Base-by-base conservation (phyloP, 1,139 yeast genomes). In the Scheffersomyces titani region DNA sequence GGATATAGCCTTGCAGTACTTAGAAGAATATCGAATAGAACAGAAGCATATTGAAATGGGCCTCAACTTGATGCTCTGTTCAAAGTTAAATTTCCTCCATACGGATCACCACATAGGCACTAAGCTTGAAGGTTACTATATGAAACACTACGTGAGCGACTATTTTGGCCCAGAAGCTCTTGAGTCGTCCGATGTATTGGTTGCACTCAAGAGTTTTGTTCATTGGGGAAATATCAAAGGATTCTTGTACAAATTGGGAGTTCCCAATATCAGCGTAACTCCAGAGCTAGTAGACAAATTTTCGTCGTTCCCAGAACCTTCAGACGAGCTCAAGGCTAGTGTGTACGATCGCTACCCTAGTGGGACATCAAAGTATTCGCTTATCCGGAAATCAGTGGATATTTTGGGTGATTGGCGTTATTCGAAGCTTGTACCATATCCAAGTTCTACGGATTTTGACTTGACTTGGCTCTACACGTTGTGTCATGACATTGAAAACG, bases 191-290 rank as follows among this genome's bases (percentile, higher is more conserved):
- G 81, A 78, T 52, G 81, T 83, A 19, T 74, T 81, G 57, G 73
- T 78, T 47, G 84, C 87, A 0, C 69, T 84, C 50, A 79, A 83
- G 60, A 81, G 85, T 51, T 83, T 83, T 61, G 83, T 81, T 19
- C 87, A 84, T 65, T 84, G 87, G 87, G 84, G 84, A 19, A 80
- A 82, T 53, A 82, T 81, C 53, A 76, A 77, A 58, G 85, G 86
- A 4, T 69, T 83, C 9, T 68, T 84, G 51, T 73, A 76, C 61
- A 76, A 74, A 59, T 65, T 83, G 52, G 78, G 74, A 1, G 73
- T 83, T 2, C 83, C 83, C 13, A 72, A 78, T 53, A 63, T 83
- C 47, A 67, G 70, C 46, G 63, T 80, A 0, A 70, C 73, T 44
- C 68, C 67, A 6, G 73, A 70, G 19, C 65, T 78, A 47, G 63